Evolutionary conservation across 768 basidiomycete species (phyloP), one percentile per base, ranked within the genome.

Genomic region (Trametes maxima): DNA sequence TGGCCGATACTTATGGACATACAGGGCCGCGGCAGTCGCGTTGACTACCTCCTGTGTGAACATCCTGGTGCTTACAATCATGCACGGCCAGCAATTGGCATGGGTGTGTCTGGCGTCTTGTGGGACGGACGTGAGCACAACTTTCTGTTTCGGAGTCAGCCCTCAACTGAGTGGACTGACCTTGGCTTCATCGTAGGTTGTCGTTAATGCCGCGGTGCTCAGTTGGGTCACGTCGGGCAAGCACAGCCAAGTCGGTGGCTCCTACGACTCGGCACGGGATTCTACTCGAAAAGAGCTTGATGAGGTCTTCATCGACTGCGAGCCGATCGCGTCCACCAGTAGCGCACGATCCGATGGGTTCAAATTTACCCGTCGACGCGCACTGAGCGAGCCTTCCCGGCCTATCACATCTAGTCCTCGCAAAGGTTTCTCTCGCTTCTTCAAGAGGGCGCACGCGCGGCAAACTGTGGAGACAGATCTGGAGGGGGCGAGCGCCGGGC

Each of bases 41-140:
- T 75, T 85, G 13, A 74, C 76, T 12, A 83, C 83, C 6, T 83
- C 82, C 12, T 76, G 79, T 39, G 75, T 80, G 54, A 79, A 85
- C 67, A 78, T 83, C 40, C 67, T 73, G 12, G 69, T 83, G n/a
- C 73, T 85, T 28, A 79, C 80, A 12, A 52, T 74, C 22, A 57
- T 80, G 68, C 72, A 82, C 46, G 82, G 83, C 6, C 66, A 73
- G 22, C 75, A 84, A 63, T 69, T 81, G 10, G 80, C 75, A 7
- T 82, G 79, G 80, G 75, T 84, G 7, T 82, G 81, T 66, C 72
- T 84, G 0, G 75, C 74, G 7, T 67, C 67, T 62, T 79, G 78
- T 64, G 74, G 74, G 17, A 66, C 71, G n/a, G 78, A 79, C 57
- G 76, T 77, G 56, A 47, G 72, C 56, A n/a, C 7, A 33, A 33